phyloP scores from a whole-genome alignment of 805 yeast genomes.

The Candida easanensis region DNA sequence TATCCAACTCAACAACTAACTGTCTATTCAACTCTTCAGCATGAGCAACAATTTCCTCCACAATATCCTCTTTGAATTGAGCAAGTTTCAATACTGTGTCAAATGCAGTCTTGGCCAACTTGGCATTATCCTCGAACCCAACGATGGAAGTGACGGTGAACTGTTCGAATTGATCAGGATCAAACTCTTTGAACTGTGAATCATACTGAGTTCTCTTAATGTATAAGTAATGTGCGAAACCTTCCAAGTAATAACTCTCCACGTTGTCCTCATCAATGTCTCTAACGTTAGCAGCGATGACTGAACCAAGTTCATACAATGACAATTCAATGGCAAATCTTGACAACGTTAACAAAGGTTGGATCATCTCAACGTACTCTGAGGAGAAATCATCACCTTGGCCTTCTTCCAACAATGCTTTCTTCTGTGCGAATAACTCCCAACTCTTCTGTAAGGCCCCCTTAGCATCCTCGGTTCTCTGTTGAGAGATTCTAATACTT shows the following conservation, averaged over 20 bases:
- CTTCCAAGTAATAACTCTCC: conserved; percentile 82
- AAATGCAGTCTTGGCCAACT: conserved; percentile 12
- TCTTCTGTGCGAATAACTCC: conserved; percentile 58
- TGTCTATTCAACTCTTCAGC: conserved; percentile 47
- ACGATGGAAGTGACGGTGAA: conserved; percentile 14
- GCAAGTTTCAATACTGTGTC: conserved; percentile 17
- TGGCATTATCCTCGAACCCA: conserved; percentile 19
- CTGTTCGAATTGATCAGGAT: conserved; percentile 25
- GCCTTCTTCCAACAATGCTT: conserved; percentile 46
- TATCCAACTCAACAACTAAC: conserved; percentile 60
- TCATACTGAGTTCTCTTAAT: conserved; percentile 34
- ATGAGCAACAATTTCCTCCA: conserved; percentile 57
- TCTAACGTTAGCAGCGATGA: conserved; percentile 62
- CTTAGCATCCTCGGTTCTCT: conserved; percentile 66
- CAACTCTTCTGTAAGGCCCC: conserved; percentile 68
- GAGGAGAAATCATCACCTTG: conserved; percentile 38
- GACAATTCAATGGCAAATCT: conserved; percentile 79
- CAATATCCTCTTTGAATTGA: conserved; percentile 43
- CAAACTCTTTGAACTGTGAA: conserved; percentile 10
- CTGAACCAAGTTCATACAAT: conserved; percentile 59
- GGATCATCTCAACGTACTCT: conserved; percentile 65
- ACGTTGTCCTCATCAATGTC: conserved; percentile 83
- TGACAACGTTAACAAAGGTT: conserved; percentile 69
- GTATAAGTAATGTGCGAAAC: conserved; percentile 61
- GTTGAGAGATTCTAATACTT: conserved; percentile 88